phyloP scores from a whole-genome alignment of 176 grass and related monocot species.

The Alopecurus myosuroides region DNA sequence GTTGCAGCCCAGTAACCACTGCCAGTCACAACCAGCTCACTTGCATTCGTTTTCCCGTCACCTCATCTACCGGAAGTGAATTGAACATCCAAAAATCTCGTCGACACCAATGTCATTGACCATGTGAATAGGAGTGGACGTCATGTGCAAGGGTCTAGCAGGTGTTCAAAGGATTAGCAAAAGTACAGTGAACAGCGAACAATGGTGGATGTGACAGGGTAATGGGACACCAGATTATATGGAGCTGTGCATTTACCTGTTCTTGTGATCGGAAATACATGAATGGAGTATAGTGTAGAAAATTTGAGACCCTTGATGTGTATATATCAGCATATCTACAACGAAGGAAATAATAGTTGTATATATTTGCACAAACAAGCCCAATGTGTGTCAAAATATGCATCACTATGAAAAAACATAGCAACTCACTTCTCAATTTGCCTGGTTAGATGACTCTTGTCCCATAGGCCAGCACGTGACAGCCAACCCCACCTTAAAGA shows the following conservation, averaged over 20 bases:
- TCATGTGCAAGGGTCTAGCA: slow-evolving; percentile 76
- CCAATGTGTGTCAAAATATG: not conserved
- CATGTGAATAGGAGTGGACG: slow-evolving; percentile 46
- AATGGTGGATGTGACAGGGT: not conserved
- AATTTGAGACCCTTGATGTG: slow-evolving; percentile 97
- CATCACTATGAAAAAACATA: not conserved
- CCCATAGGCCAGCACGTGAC: slow-evolving; percentile 92
- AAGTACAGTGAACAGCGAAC: not conserved
- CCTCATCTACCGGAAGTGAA: not conserved
- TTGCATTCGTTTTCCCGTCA: not conserved
- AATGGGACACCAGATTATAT: not conserved
- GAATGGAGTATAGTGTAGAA: slow-evolving; percentile 93
- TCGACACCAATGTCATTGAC: not conserved
- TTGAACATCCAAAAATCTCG: not conserved
- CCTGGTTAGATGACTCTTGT: slow-evolving; percentile 92
- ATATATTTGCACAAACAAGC: slow-evolving; percentile 15
- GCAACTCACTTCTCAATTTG: slow-evolving; percentile 90
- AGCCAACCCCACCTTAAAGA: slow-evolving; percentile 93
- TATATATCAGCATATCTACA: slow-evolving; percentile 98
- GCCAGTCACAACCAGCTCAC: not conserved
- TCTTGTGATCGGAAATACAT: slow-evolving; percentile 97
- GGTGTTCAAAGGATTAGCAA: slow-evolving; percentile 4
- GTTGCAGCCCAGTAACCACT: not conserved
- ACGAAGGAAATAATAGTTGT: slow-evolving; percentile 10
- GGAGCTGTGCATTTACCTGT: slow-evolving; percentile 51